phyloP scores from a whole-genome alignment of 805 yeast genomes.

The Torulaspora gathmanii region DNA sequence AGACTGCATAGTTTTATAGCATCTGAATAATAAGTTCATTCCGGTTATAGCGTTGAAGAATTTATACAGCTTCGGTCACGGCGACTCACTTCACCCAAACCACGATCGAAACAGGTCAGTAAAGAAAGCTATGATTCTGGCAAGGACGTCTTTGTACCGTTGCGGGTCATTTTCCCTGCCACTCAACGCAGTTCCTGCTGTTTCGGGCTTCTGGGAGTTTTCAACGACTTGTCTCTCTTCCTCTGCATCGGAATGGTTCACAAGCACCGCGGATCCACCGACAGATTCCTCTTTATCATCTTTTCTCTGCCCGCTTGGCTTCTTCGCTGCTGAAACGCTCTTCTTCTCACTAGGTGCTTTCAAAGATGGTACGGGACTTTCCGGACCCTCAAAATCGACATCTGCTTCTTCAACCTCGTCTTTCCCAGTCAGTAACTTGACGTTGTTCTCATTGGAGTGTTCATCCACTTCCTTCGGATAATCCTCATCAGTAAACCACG shows the following conservation, averaged over 20 bases:
- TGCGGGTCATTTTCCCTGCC: conserved; percentile 14
- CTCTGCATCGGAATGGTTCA: conserved; percentile 20
- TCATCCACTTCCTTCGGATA: conserved; percentile 34
- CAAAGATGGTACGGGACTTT: conserved; percentile 30
- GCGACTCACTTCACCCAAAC: conserved; percentile 12
- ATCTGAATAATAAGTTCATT: background rate
- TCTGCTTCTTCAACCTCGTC: conserved; percentile 2
- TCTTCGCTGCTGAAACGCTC: background rate
- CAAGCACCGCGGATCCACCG: conserved; percentile 14
- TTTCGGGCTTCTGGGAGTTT: conserved; percentile 13
- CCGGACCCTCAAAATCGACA: conserved; percentile 22
- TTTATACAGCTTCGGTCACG: too few relatives aligned
- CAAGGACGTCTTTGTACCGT: conserved; percentile 17
- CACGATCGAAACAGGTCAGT: conserved; percentile 19
- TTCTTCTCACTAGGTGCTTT: conserved; percentile 1
- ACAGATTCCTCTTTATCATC: conserved; percentile 10
- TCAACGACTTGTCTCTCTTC: conserved; percentile 12
- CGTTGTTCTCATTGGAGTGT: conserved; percentile 39
- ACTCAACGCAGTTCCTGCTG: conserved; percentile 5
- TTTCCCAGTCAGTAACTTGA: conserved; percentile 17
- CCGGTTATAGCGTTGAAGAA: background rate
- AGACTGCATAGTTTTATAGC: background rate
- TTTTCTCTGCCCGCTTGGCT: background rate
- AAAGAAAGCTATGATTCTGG: conserved; percentile 22
- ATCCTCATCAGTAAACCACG: conserved; percentile 33